Evolutionary conservation across 2,329 filamentous ascomycete species (phyloP).

Genomic region (Sporothrix inflata): DNA sequence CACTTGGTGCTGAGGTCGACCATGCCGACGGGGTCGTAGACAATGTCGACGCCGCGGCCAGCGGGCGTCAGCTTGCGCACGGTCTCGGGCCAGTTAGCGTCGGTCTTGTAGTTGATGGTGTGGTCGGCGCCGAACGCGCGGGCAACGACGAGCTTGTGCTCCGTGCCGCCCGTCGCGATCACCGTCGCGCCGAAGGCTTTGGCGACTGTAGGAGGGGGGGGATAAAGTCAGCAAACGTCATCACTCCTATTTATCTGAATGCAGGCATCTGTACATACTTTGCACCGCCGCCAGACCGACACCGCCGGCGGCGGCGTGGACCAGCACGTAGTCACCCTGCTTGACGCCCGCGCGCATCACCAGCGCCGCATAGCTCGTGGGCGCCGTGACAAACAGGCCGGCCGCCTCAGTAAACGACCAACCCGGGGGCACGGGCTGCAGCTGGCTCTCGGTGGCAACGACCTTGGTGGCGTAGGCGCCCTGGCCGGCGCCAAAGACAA

Average conservation of each 20-base stretch:
- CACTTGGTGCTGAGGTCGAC: constrained; percentile 89
- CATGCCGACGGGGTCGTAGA: constrained; percentile 91
- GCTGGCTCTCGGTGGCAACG: constrained; percentile 63
- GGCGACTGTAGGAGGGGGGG: constrained; percentile 57
- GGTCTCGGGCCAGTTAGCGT: constrained; percentile 63
- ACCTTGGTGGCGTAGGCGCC: constrained; percentile 84
- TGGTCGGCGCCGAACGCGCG: constrained; percentile 82
- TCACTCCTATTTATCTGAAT: too few relatives aligned
- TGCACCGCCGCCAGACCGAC: constrained; percentile 92
- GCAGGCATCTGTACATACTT: constrained; percentile 44
- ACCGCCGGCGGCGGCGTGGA: constrained; percentile 90
- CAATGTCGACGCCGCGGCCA: constrained; percentile 79
- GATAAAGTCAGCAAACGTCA: neutral
- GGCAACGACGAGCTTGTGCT: constrained; percentile 79
- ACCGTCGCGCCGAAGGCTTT: constrained; percentile 91
- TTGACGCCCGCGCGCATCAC: constrained; percentile 78
- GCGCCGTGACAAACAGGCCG: constrained; percentile 88
- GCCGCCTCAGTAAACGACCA: constrained; percentile 87
- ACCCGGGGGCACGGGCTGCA: constrained; percentile 75
- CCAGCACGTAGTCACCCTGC: constrained; percentile 80
- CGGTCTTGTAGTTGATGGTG: constrained; percentile 73
- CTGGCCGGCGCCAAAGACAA: constrained; percentile 84
- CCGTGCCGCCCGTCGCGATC: constrained; percentile 85
- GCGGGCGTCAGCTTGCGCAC: constrained; percentile 80
- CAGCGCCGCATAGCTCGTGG: constrained; percentile 83